Evolutionary conservation across 768 basidiomycete genomes (phyloP).

Genomic region (Vararia minispora): DNA sequence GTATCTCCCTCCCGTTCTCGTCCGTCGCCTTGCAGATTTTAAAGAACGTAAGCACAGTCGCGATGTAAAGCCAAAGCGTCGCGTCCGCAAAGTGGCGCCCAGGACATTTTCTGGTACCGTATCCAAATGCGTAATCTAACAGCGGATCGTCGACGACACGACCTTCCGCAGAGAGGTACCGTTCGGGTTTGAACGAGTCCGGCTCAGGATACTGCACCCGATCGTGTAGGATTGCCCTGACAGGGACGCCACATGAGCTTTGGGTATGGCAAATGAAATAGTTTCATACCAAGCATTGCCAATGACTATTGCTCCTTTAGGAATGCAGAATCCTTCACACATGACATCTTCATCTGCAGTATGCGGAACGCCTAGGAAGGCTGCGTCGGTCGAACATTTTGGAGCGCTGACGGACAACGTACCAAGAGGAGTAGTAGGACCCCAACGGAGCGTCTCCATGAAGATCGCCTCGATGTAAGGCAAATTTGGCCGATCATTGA

Average conservation of each 20-base stretch:
- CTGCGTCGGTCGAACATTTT: no score
- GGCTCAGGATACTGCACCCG: slow-evolving; percentile 9
- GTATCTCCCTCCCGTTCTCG: slow-evolving; percentile 5
- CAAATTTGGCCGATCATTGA: slow-evolving; percentile 11
- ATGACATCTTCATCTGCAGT: slow-evolving; percentile 6
- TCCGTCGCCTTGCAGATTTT: slow-evolving; percentile 5
- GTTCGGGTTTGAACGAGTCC: slow-evolving; percentile 7
- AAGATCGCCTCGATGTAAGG: slow-evolving; percentile 16
- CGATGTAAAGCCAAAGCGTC: no score
- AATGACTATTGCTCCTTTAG: slow-evolving; percentile 5
- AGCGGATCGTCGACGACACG: slow-evolving; percentile 3
- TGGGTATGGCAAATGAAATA: background rate
- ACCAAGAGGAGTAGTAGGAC: slow-evolving; percentile 6
- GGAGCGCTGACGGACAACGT: no score
- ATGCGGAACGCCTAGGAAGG: slow-evolving; percentile 6
- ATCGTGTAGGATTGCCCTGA: slow-evolving; percentile 17
- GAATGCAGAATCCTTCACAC: slow-evolving; percentile 4
- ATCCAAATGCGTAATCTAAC: slow-evolving; percentile 4
- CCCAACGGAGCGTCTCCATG: slow-evolving; percentile 6
- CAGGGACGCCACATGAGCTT: background rate
- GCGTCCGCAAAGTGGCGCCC: slow-evolving; percentile 14
- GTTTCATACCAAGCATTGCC: slow-evolving; percentile 6
- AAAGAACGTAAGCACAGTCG: no score
- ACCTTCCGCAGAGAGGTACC: slow-evolving; percentile 7
- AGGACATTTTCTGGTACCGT: slow-evolving; percentile 12